These are phyloP conservation scores for Tylopilus cervinicoccineus DNA, from an alignment of 768 basidiomycete genomes.

Conservation along the genomic window DNA sequence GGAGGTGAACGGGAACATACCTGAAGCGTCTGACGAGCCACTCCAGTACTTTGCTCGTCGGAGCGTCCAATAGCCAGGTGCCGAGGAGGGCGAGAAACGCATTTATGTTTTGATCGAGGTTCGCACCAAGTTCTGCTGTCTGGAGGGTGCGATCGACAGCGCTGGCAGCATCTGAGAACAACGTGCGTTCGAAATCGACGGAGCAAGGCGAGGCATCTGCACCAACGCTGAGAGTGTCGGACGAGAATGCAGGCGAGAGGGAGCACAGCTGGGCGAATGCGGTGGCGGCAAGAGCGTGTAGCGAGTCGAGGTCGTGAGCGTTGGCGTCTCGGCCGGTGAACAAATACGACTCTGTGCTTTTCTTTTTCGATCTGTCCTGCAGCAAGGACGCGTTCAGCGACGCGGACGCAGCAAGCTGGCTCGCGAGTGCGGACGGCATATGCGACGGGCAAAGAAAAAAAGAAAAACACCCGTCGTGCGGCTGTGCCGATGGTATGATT, in stretches of 20 bases:
- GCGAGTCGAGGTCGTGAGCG: constrained; percentile 81
- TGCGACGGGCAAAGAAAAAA: not conserved
- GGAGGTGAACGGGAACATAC: constrained; percentile 40
- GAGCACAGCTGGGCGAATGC: constrained; percentile 69
- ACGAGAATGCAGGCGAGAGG: constrained; percentile 50
- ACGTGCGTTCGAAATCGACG: constrained; percentile 54
- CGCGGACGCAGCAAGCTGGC: constrained; percentile 72
- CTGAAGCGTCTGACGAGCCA: constrained; percentile 95
- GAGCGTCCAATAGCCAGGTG: constrained; percentile 75
- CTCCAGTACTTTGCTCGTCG: constrained; percentile 81
- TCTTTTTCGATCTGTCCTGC: constrained; percentile 57
- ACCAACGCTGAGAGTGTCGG: constrained; percentile 10
- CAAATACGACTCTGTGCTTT: constrained; percentile 75
- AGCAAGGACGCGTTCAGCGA: constrained; percentile 78
- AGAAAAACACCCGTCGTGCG: not conserved
- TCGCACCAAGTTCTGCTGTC: constrained; percentile 53
- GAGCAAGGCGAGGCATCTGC: constrained; percentile 14
- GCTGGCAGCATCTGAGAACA: constrained; percentile 82
- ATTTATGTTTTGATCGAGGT: constrained; percentile 59
- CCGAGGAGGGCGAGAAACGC: constrained; percentile 69
- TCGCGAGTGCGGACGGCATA: constrained; percentile 70
- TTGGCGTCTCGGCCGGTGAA: constrained; percentile 81
- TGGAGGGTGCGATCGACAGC: constrained; percentile 75
- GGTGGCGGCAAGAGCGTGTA: constrained; percentile 76
- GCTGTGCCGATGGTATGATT: not conserved